A percentile compares a stretch with the other conserved stretches of the same genome.
Conservation (phyloP, 768 basidiomycete genomes). For the Candolleomyces efflorescens region DNA sequence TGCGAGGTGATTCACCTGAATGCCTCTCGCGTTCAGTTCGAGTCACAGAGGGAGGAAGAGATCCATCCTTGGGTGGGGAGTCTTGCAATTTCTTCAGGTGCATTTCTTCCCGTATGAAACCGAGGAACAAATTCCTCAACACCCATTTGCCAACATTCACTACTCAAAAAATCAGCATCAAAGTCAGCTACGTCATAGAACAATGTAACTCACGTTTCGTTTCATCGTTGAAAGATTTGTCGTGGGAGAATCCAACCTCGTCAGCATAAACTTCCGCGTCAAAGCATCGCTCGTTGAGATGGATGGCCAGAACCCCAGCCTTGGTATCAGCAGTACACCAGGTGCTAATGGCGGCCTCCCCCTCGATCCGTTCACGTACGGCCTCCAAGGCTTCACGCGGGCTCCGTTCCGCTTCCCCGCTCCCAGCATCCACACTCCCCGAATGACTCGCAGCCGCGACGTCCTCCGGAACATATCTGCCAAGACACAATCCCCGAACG, state of each 20-base stretch:
- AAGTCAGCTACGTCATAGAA: slow-evolving; percentile 2
- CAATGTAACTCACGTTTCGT: slow-evolving; percentile 59
- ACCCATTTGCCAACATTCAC: slow-evolving; percentile 95
- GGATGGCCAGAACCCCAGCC: slow-evolving; percentile 82
- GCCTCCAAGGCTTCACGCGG: slow-evolving; percentile 83
- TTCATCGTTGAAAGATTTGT: slow-evolving; percentile 70
- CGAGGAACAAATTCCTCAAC: slow-evolving; percentile 76
- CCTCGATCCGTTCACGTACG: slow-evolving; percentile 90
- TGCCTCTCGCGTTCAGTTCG: slow-evolving; percentile 9
- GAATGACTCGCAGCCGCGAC: slow-evolving; percentile 52
- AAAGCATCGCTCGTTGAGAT: slow-evolving; percentile 84
- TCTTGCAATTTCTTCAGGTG: slow-evolving; percentile 4
- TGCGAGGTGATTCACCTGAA: slow-evolving; percentile 20
- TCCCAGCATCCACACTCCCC: slow-evolving; percentile 41
- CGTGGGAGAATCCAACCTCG: slow-evolving; percentile 69
- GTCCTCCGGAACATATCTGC: slow-evolving; percentile 62
- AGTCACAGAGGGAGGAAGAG: slow-evolving; percentile 16
- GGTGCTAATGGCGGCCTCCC: slow-evolving; percentile 77
- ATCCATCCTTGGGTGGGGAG: slow-evolving; percentile 10
- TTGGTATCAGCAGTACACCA: slow-evolving; percentile 93
- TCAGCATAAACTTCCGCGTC: slow-evolving; percentile 96
- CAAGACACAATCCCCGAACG: slow-evolving; percentile 69
- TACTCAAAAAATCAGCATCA: slow-evolving; percentile 25
- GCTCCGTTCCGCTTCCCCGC: slow-evolving; percentile 48
- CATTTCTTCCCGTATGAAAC: slow-evolving; percentile 71